These are phyloP conservation scores for Sporothrix pseudoabietina DNA, from an alignment of 2,329 filamentous ascomycete species.

Conservation along the genomic window DNA sequence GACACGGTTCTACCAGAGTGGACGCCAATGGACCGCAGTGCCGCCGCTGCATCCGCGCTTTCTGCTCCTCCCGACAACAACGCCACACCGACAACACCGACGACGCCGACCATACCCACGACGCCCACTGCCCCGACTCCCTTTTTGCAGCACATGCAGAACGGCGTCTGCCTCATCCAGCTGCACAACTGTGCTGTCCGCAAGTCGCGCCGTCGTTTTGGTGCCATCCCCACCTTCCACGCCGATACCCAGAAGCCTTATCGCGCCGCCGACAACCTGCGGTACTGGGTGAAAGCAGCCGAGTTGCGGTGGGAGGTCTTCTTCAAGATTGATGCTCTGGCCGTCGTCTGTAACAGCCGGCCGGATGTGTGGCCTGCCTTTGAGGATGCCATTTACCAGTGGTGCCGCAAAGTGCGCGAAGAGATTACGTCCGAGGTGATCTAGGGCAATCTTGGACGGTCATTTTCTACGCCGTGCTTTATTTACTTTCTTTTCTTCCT, in stretches of 20 bases:
- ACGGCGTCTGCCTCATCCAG: conserved; percentile 77
- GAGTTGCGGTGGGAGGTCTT: conserved; percentile 91
- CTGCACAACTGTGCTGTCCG: conserved; percentile 88
- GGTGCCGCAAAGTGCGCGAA: conserved; percentile 79
- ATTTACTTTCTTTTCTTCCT: neutral
- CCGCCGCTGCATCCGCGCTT: conserved; percentile 24
- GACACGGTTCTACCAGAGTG: conserved; percentile 67
- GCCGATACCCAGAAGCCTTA: conserved; percentile 95
- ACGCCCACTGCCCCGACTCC: conserved; percentile 60
- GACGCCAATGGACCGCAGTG: conserved; percentile 56
- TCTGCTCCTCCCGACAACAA: neutral
- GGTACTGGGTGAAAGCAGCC: conserved; percentile 94
- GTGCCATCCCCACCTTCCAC: conserved; percentile 85
- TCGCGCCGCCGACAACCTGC: conserved; percentile 86
- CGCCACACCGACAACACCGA: conserved; percentile 35
- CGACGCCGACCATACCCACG: conserved; percentile 39
- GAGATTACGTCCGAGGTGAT: conserved; percentile 72
- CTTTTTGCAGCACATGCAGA: conserved; percentile 73
- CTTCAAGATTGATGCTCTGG: conserved; percentile 81
- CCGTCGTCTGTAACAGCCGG: conserved; percentile 74
- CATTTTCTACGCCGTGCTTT: neutral
- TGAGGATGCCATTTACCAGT: conserved; percentile 77
- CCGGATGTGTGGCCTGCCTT: conserved; percentile 76
- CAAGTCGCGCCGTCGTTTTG: conserved; percentile 83
- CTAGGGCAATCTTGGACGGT: conserved; percentile 19